Evolutionary conservation across 2,329 filamentous ascomycete genomes (phyloP).

Genomic region (Ceratocystis eucalypticola): DNA sequence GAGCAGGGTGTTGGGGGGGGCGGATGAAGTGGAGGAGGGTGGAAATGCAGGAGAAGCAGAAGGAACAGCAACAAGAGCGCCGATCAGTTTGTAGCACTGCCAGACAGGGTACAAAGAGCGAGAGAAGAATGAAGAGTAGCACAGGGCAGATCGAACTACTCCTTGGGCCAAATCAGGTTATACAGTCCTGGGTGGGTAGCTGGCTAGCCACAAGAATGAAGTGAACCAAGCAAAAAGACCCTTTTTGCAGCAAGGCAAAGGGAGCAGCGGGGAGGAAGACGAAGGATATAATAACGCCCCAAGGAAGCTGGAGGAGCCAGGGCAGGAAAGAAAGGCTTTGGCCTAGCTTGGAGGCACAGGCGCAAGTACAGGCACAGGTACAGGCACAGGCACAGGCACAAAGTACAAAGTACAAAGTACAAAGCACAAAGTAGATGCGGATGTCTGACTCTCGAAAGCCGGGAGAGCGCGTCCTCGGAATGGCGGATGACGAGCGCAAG

Average conservation of each 20-base stretch:
- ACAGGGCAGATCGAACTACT: background rate
- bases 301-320: background rate
- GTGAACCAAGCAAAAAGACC: background rate
- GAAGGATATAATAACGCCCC: background rate
- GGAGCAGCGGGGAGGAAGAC: background rate
- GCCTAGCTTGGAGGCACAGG: too few species aligned
- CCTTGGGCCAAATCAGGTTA: slow-evolving; percentile 1
- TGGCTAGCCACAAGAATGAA: background rate
- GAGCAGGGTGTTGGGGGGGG: background rate
- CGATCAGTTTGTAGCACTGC: background rate
- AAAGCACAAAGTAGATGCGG: background rate
- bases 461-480: background rate
- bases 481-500: background rate
- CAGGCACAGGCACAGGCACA: too few species aligned
- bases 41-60: slow-evolving; percentile 2
- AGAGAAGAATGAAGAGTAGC: slow-evolving; percentile 5
- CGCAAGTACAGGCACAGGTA: too few species aligned
- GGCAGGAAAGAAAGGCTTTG: background rate
- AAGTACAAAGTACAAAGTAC: too few species aligned
- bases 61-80: slow-evolving; percentile 4
- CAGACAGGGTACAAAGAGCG: slow-evolving; percentile 1
- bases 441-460: background rate
- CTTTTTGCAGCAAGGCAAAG: background rate
- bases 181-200: background rate
- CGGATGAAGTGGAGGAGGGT: background rate